phyloP scores from a whole-genome alignment of 768 basidiomycete species.

The Trametes coccinea region DNA sequence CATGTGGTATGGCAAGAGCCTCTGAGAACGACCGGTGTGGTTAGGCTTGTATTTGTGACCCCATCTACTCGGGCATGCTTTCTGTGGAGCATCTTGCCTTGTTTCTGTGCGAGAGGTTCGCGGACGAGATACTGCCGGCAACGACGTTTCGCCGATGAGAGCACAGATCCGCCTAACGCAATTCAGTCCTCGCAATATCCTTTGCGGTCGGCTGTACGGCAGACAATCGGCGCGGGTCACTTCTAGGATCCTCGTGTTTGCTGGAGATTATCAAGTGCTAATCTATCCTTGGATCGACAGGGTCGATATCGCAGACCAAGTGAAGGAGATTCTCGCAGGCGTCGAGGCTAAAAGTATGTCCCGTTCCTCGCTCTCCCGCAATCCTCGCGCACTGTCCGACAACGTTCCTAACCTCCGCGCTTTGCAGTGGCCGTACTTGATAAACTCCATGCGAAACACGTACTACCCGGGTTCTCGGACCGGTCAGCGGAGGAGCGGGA shows the following conservation, averaged over 20 bases:
- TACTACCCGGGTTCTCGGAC: constrained; percentile 95
- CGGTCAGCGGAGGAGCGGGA: constrained; percentile 91
- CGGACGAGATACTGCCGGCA: background rate
- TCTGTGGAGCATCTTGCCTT: background rate
- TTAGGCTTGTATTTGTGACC: constrained; percentile 1
- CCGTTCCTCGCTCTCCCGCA: constrained; percentile 7
- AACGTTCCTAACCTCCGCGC: constrained; percentile 8
- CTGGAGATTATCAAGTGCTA: constrained; percentile 15
- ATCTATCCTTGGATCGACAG: constrained; percentile 42
- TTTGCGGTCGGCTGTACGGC: background rate
- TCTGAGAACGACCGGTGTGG: background rate
- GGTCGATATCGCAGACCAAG: constrained; percentile 92
- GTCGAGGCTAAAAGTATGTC: constrained; percentile 78
- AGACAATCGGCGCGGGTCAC: background rate
- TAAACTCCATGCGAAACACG: constrained; percentile 94
- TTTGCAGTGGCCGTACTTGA: constrained; percentile 80
- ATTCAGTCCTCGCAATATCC: background rate
- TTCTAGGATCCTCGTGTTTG: background rate
- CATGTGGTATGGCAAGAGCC: background rate
- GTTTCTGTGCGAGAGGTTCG: background rate
- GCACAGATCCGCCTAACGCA: background rate
- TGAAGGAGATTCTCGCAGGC: constrained; percentile 72
- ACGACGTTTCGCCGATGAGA: background rate
- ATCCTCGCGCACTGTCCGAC: constrained; percentile 18
- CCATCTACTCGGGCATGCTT: constrained; percentile 5